Evolutionary conservation across 129 eudicot genomes (phyloP), one percentile per base, ranked within the genome.

Genomic region (Centella asiatica): DNA sequence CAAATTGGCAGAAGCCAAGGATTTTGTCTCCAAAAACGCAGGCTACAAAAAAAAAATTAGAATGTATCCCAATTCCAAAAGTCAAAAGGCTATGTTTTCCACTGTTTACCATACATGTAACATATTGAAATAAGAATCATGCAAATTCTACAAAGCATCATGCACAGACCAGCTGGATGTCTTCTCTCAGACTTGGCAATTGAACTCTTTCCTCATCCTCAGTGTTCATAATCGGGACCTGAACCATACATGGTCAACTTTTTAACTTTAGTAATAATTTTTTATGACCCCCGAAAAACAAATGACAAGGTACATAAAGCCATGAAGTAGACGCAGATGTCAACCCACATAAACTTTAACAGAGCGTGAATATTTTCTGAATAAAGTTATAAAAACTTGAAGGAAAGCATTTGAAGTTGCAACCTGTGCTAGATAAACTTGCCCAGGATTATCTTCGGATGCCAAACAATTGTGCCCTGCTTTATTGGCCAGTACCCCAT

Each of bases 401-500:
- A 9, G 46, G 17, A 34, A 32, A 34, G 46, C 20, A 20, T 28
- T 72, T 48, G 5, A 53, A 71, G 57, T 46, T 57, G 66, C 34
- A 59, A 92, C 98, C 98, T 92, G 99, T 17, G 99, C 99, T 66
- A 92, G 73, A 84, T 87, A 92, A 62, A 87, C 78, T 68, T 92
- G 94, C 42, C 72, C 67, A 18, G 72, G 71, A 44, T 70, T 79
- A 60, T 80, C 79, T 44, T 55, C 80, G 17, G 42, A 49, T 5
- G 56, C 25, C 19, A 18, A 34, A 61, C 49, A 69, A 13, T 54
- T 71, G 53, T 84, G 78, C 53, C 63, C 75, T 25, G 76, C 54
- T 45, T 44, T 71, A 37, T 70, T 15, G n/a, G 6, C 67, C 44
- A 42, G 60, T 17, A 61, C 45, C 58, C 33, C 60, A 63, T 53